These are phyloP conservation scores for Colletotrichum somersetense DNA, from an alignment of 2,329 filamentous ascomycete species.

Conservation along the genomic window DNA sequence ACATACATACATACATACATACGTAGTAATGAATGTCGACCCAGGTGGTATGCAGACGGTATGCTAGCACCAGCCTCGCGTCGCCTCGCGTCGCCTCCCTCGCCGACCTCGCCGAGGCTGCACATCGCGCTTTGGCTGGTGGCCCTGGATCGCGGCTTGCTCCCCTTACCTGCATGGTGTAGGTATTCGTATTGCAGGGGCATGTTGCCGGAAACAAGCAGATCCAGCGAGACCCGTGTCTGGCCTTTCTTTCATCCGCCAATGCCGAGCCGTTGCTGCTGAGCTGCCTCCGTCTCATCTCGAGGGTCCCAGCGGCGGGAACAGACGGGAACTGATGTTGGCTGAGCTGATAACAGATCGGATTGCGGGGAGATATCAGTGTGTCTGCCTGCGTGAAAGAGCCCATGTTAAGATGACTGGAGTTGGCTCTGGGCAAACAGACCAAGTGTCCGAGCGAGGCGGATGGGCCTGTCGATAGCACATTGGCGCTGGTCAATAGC, in stretches of 20 bases:
- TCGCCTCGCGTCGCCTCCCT: too few relatives aligned
- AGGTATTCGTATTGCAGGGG: constrained; percentile 17
- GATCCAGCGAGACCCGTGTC: background rate
- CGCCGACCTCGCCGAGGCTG: background rate
- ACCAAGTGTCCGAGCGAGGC: background rate
- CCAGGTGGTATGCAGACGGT: too few relatives aligned
- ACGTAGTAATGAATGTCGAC: too few relatives aligned
- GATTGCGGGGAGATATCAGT: constrained; percentile 1
- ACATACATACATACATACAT: too few relatives aligned
- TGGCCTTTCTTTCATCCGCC: background rate
- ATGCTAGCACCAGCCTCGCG: too few relatives aligned
- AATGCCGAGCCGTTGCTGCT: background rate
- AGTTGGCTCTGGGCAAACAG: background rate
- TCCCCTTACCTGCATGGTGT: background rate
- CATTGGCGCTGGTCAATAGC: too few relatives aligned
- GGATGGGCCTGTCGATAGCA: background rate
- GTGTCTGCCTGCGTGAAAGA: background rate
- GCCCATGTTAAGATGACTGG: background rate
- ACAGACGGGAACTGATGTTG: background rate
- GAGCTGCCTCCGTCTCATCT: background rate
- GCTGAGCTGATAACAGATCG: constrained; percentile 28
- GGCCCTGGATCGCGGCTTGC: constrained; percentile 26
- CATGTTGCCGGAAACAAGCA: background rate
- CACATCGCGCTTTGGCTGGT: background rate
- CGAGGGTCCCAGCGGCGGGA: background rate